Evolutionary conservation across 345 rosid species (phyloP).

Genomic region (Dipteronia sinensis): DNA sequence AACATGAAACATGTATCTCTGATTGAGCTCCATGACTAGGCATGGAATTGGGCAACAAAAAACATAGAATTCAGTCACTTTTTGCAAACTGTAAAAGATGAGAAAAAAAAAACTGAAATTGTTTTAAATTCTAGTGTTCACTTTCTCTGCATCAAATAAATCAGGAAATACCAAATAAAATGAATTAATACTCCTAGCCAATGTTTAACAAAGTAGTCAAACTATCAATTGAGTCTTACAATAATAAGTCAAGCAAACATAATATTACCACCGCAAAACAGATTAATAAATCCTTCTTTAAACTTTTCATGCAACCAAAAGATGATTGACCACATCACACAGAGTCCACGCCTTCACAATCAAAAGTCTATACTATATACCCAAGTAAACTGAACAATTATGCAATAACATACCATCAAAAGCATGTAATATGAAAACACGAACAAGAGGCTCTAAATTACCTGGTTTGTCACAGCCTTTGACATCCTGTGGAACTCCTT

Average conservation of each 20-base stretch:
- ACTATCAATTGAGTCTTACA: neutral
- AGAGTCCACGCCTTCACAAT: neutral
- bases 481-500: slow-evolving; percentile 65
- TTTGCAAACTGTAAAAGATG: neutral
- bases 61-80: neutral
- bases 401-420: neutral
- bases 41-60: neutral
- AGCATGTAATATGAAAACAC: neutral
- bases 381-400: neutral
- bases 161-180: neutral
- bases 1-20: neutral
- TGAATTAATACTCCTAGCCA: neutral
- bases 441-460: slow-evolving; percentile 16
- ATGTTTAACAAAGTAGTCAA: neutral
- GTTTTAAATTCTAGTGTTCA: too few species aligned
- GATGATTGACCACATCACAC: neutral
- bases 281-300: neutral
- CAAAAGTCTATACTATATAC: neutral
- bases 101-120: too few species aligned
- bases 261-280: neutral
- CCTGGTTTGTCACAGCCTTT: slow-evolving; percentile 64
- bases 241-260: too few species aligned
- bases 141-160: too few species aligned
- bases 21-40: neutral
- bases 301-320: neutral